Percentiles rank a stretch among this genome's conserved stretches.
These are phyloP conservation scores for Cladosporium sp. DNA, from an alignment of 2,329 filamentous ascomycete species.

Conservation along the genomic window DNA sequence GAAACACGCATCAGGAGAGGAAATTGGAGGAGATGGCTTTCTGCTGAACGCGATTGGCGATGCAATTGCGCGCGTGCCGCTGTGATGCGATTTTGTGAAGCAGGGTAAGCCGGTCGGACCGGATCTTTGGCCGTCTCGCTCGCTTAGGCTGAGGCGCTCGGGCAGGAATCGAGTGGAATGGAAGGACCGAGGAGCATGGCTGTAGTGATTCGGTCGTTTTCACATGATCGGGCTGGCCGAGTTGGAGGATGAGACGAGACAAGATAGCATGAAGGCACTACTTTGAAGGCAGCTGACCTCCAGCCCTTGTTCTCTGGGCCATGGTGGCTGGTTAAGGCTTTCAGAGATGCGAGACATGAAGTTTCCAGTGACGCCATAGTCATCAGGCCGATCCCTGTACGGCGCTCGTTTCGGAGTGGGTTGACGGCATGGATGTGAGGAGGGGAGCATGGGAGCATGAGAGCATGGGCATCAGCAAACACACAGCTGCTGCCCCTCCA, in stretches of 20 bases:
- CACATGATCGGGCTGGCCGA: background rate
- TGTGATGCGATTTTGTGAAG: background rate
- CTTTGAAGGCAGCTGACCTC: background rate
- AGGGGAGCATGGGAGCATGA: background rate
- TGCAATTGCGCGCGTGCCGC: background rate
- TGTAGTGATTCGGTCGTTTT: background rate
- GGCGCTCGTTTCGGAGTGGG: background rate
- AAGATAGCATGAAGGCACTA: background rate
- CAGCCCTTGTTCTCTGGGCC: too few relatives aligned
- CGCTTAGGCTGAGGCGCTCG: background rate
- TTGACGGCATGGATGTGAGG: background rate
- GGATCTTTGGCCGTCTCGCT: background rate
- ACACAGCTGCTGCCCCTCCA: background rate
- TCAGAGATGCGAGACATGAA: background rate
- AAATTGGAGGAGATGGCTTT: background rate
- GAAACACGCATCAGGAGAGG: background rate
- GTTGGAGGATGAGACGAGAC: background rate
- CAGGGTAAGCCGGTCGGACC: background rate
- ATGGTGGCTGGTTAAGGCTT: background rate
- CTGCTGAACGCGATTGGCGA: background rate
- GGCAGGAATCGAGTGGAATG: background rate
- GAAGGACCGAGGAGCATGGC: background rate
- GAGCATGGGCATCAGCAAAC: background rate
- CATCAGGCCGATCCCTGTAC: background rate
- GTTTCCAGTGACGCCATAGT: background rate